Evolutionary conservation across 768 basidiomycete species (phyloP), one percentile per base, ranked within the genome.

Genomic region (Serendipita sp.): DNA sequence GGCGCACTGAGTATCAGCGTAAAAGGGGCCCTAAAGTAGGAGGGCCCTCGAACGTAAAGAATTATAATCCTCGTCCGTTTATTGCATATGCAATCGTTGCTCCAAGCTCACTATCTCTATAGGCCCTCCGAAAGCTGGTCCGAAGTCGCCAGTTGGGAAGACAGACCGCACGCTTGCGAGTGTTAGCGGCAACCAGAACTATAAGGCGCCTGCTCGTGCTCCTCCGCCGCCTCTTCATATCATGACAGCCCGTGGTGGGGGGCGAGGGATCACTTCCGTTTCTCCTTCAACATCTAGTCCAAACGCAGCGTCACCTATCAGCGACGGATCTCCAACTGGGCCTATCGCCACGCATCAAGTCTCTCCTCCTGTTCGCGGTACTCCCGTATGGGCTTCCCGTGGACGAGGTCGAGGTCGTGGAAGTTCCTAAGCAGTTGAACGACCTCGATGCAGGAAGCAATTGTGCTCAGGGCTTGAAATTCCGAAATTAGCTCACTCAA

Each of bases 41-140:
- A n/a, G 53, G 53, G 17, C 53, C 53, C n/a, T 58, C 53, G 22
- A 58, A 58, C 30, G 28, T 58, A 24, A 58, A 58, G 53, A 58
- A 58, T n/a, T 58, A 58, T 33, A 31, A 31, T 38, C 14, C 34
- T 7, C 34, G 34, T 38, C 7, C 5, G 34, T 38, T 14, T 14
- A 38, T 38, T 38, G 5, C 34, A 38, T 38, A 38, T 14, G 5
- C 34, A 7, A 38, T 7, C 14, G 5, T 38, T 38, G 34, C 14
- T 38, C 34, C 7, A 7, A 7, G 34, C 34, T 38, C 7, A 14
- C 34, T n/a, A n/a, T n/a, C n/a, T n/a, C n/a, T n/a, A n/a, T n/a
- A 38, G 34, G 34, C 34, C 14, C 34, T 7, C 14, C 5, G 7
- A 38, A 38, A 38, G 7, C 34, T 14, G 34, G 34, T 7, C 34